phyloP scores from a whole-genome alignment of 2,329 filamentous ascomycete species.

The Neurospora sp. region DNA sequence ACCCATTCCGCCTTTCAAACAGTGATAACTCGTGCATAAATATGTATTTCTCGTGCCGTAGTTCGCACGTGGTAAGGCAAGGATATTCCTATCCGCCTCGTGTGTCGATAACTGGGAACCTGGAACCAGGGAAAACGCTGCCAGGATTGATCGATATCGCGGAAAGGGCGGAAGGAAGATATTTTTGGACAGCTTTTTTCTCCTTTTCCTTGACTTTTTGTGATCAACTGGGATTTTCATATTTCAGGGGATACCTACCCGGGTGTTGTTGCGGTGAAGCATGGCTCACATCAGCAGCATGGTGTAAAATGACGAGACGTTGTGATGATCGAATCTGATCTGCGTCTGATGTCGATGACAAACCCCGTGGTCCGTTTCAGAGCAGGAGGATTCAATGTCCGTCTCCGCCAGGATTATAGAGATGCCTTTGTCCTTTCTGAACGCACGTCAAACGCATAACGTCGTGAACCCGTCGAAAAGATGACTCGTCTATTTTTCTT shows the following conservation, averaged over 20 bases:
- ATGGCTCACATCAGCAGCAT: background rate
- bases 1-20: background rate
- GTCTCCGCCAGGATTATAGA: background rate
- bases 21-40: background rate
- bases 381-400: background rate
- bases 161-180: background rate
- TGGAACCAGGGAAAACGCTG: background rate
- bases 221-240: background rate
- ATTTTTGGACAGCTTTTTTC: background rate
- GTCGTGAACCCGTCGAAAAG: background rate
- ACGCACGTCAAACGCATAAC: background rate
- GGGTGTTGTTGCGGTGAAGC: background rate
- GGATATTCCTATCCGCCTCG: background rate
- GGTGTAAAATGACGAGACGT: background rate
- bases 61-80: slow-evolving; percentile 1
- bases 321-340: background rate
- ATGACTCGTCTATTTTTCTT: background rate
- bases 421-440: background rate
- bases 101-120: background rate
- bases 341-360: background rate
- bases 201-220: background rate
- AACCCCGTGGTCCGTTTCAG: background rate
- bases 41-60: background rate
- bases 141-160: background rate
- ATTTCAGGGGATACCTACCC: background rate